A percentile compares a stretch with the other conserved stretches of the same genome.
These are phyloP conservation scores for Astrothelium subdiscretum DNA, from an alignment of 495 filamentous ascomycete genomes.

Conservation along the genomic window DNA sequence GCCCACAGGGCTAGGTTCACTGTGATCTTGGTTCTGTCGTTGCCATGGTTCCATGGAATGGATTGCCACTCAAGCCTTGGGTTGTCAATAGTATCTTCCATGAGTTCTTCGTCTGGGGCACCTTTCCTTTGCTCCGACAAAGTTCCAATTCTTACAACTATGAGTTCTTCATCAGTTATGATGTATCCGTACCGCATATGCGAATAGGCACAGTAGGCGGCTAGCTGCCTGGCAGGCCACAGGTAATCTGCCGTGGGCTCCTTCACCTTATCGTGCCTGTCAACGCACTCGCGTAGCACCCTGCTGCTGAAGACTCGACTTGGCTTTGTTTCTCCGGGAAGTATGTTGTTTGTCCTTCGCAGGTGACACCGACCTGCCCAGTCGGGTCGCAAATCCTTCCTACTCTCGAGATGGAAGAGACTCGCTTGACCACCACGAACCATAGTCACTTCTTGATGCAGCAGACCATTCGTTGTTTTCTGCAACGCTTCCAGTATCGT, in stretches of 20 bases:
- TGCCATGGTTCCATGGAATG: background rate
- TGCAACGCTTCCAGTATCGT: background rate
- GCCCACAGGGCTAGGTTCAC: background rate
- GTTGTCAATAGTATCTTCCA: background rate
- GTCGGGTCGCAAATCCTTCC: background rate
- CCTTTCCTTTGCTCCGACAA: background rate
- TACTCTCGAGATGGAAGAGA: background rate
- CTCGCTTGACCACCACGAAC: background rate
- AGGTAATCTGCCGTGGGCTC: background rate
- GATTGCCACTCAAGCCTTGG: background rate
- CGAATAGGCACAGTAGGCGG: background rate
- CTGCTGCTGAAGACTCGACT: constrained; percentile 1
- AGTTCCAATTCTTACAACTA: background rate
- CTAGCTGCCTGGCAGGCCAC: background rate
- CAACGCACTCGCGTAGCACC: background rate
- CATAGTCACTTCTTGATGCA: background rate
- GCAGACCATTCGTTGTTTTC: background rate
- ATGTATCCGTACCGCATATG: background rate
- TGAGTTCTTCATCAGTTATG: background rate
- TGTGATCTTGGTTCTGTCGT: background rate
- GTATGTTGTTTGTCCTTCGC: background rate
- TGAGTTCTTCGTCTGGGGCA: background rate
- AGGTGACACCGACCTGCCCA: background rate
- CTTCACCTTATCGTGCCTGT: background rate
- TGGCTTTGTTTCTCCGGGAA: background rate